These are phyloP conservation scores for Nigrograna mackinnonii DNA, from an alignment of 2,329 filamentous ascomycete genomes.

Conservation along the genomic window DNA sequence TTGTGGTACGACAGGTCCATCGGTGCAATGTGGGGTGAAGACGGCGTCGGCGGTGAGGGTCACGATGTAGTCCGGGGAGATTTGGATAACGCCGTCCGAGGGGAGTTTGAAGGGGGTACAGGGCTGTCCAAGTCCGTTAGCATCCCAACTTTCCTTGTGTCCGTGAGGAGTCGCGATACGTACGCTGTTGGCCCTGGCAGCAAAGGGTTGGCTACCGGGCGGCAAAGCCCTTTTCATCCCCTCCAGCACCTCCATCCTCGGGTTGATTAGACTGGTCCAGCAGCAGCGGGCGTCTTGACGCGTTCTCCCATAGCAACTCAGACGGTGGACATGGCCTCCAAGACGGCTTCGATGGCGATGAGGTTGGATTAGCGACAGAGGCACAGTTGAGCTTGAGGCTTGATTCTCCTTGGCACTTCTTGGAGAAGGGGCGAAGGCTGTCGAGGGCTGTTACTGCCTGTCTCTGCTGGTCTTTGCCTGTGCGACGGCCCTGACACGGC, in stretches of 20 bases:
- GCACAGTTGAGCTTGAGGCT: constrained; percentile 19
- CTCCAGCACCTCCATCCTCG: constrained; percentile 33
- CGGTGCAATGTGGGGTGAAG: constrained; percentile 62
- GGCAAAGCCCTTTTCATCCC: constrained; percentile 24
- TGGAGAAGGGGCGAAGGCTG: constrained; percentile 14
- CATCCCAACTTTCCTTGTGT: constrained; percentile 4
- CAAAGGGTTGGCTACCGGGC: constrained; percentile 27
- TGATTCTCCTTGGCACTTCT: constrained; percentile 24
- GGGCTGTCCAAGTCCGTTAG: constrained; percentile 43
- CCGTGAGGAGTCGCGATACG: constrained; percentile 16
- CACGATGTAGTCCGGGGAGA: constrained; percentile 58
- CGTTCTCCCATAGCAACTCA: constrained; percentile 31
- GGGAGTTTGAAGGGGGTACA: constrained; percentile 68
- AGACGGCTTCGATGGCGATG: constrained; percentile 9
- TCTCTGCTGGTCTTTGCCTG: not conserved
- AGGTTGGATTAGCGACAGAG: constrained; percentile 23
- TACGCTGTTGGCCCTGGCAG: constrained; percentile 32
- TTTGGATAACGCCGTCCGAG: constrained; percentile 58
- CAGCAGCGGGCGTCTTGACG: constrained; percentile 24
- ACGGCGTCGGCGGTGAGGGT: constrained; percentile 63
- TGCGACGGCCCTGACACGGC: constrained; percentile 11
- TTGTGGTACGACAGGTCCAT: constrained; percentile 17
- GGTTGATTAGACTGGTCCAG: constrained; percentile 37
- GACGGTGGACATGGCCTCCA: constrained; percentile 19
- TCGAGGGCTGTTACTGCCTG: too few relatives aligned